Percentiles rank a stretch among this genome's conserved stretches.
phyloP scores from a whole-genome alignment of 495 filamentous ascomycete genomes.

The Cenococcum geophilum region DNA sequence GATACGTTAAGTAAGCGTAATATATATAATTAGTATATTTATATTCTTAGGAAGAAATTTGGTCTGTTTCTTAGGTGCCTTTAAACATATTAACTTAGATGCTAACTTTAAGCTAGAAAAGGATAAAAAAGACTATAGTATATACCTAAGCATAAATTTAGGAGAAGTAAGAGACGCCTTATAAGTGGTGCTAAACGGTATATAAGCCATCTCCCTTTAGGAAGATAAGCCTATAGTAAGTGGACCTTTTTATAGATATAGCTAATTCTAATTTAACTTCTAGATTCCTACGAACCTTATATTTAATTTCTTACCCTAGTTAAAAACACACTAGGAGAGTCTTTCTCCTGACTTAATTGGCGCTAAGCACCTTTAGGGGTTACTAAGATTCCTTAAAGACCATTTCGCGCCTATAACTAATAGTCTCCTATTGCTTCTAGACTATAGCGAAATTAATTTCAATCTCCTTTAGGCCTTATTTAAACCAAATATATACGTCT shows the following conservation, averaged over 20 bases:
- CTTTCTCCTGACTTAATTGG: no score
- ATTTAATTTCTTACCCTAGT: not conserved
- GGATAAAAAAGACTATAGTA: no score
- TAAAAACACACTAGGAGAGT: not conserved
- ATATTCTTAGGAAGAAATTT: no score
- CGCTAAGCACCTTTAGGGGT: no score
- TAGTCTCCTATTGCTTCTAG: not conserved
- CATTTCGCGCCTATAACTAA: constrained; percentile 1
- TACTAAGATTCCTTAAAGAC: no score
- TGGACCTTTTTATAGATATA: not conserved
- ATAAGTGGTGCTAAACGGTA: not conserved
- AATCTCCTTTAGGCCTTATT: not conserved
- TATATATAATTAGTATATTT: not conserved
- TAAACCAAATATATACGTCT: not conserved
- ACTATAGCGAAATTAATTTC: not conserved
- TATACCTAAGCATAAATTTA: not conserved
- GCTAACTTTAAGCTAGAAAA: no score
- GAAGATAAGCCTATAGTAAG: not conserved
- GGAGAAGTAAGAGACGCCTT: not conserved
- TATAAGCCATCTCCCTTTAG: not conserved
- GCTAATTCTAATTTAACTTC: not conserved
- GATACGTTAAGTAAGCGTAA: no score
- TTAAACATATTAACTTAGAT: no score
- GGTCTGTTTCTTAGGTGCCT: no score
- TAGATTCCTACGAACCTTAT: not conserved